A percentile compares a stretch with the other conserved stretches of the same genome.
These are phyloP conservation scores for Ambrosiella cleistominuta DNA, from an alignment of 2,329 filamentous ascomycete genomes.

Conservation along the genomic window DNA sequence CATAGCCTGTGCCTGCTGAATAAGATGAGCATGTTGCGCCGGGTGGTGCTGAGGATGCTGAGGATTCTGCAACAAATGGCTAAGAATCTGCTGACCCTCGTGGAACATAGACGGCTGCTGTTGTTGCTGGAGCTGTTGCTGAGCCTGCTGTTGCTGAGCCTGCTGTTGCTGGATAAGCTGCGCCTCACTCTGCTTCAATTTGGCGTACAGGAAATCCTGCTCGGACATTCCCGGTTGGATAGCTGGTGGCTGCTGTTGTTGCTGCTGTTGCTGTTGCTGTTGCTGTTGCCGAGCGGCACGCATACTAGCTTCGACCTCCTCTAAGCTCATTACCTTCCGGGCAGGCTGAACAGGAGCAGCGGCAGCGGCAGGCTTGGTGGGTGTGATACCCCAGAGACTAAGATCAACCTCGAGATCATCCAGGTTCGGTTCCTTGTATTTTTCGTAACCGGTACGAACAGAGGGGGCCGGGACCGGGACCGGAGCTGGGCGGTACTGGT, in stretches of 20 bases:
- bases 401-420: conserved; percentile 85
- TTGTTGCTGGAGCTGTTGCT: conserved; percentile 13
- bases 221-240: conserved; percentile 7
- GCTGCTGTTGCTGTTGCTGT: conserved; percentile 6
- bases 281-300: conserved; percentile 31
- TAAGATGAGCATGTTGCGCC: conserved; percentile 18
- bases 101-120: conserved; percentile 14
- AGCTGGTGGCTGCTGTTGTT: not conserved
- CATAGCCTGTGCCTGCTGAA: conserved; percentile 22
- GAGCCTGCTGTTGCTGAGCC: conserved; percentile 17
- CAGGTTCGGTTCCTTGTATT: conserved; percentile 68
- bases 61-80: conserved; percentile 20
- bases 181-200: conserved; percentile 15
- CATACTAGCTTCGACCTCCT: conserved; percentile 93
- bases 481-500: conserved; percentile 10
- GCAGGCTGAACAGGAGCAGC: conserved; percentile 19
- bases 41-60: conserved; percentile 15
- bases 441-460: conserved; percentile 71
- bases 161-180: conserved; percentile 18
- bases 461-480: conserved; percentile 29
- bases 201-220: conserved; percentile 12
- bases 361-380: conserved; percentile 26
- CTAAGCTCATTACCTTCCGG: conserved; percentile 82
- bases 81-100: conserved; percentile 29
- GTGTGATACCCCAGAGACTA: conserved; percentile 72